Evolutionary conservation across 805 yeast genomes (phyloP).

Genomic region (Tetrapisispora iriomotensis): DNA sequence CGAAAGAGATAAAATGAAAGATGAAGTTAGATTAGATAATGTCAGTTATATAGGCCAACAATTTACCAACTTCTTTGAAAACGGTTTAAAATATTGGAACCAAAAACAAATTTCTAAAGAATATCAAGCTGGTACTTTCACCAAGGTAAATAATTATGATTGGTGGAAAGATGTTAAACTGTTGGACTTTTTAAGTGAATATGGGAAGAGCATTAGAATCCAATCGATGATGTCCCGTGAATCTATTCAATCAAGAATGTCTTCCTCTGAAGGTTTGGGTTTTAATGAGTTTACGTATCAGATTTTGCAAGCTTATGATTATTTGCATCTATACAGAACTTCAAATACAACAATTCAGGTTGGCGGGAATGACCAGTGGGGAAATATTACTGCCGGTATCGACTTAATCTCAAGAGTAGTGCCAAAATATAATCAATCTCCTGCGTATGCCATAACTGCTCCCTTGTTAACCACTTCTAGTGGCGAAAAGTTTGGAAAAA

Average conservation of each 20-base stretch:
- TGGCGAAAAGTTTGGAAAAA: slow-evolving; percentile 93
- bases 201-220: slow-evolving; percentile 72
- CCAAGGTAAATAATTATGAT: slow-evolving; percentile 51
- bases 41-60: slow-evolving; percentile 52
- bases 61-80: slow-evolving; percentile 46
- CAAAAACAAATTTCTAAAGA: slow-evolving; percentile 30
- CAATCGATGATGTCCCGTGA: slow-evolving; percentile 85
- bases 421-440: slow-evolving; percentile 20
- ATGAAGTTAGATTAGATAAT: slow-evolving; percentile 43
- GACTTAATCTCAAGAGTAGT: slow-evolving; percentile 66
- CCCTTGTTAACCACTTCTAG: slow-evolving; percentile 80
- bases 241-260: slow-evolving; percentile 66
- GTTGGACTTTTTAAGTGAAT: slow-evolving; percentile 66
- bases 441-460: slow-evolving; percentile 71
- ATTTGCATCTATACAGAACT: slow-evolving; percentile 61
- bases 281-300: slow-evolving; percentile 94
- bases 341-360: slow-evolving; percentile 62
- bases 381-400: slow-evolving; percentile 91
- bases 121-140: slow-evolving; percentile 30
- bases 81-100: slow-evolving; percentile 54
- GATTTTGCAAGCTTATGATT: slow-evolving; percentile 86
- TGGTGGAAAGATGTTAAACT: slow-evolving; percentile 83
- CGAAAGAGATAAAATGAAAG: slow-evolving; percentile 57
- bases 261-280: slow-evolving; percentile 68
- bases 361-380: slow-evolving; percentile 98